Base-by-base conservation (phyloP, 306 rosid genomes). In the Morella rubra region DNA sequence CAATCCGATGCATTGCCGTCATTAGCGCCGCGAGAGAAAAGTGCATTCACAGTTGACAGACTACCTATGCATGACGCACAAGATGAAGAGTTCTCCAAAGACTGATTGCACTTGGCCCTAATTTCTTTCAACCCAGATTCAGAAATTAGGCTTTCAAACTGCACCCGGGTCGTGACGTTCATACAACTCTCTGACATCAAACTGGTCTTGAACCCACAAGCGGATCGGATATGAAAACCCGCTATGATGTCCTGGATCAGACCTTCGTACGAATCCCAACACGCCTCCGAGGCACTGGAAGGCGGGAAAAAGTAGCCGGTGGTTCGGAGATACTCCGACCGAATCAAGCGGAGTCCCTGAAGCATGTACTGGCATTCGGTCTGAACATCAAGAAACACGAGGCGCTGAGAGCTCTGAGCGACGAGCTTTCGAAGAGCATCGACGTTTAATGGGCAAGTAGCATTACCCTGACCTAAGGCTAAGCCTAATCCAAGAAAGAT, bases 281-380 rank as follows among this genome's bases (percentile, higher is more conserved):
- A 76, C 6, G 73, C 45, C 42, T 12, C 19, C 22, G 59, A 49
- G 15, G 79, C 5, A 15, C 51, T 40, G 16, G 54, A 3, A 52
- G 79, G 73, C 45, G 79, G 79, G 65, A 56, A 76, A 24, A 76
- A 76, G 54, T 32, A 41, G 8, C 73, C 79, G 44, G 73, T 65
- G 41, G 44, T 11, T 20, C 49, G 79, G 41, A 77, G 76, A 58
- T 69, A 77, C 14, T 55, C 70, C 7, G 81, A 70, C 37, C 75
- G 81, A 32, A 77, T 56, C 71, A 77, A 11, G 6, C 81, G 52
- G 69, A 77, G 46, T 70, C 71, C 81, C 58, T 70, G 75, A 14
- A 69, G 75, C 60, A 58, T 52, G 52, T 45, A 77, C 19, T 16
- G 69, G 41, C 81, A 77, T 68, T 70, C 75, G 6, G 51, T 56